Conservation (phyloP, 2,329 filamentous ascomycete genomes). For the Dactylella cylindrospora region DNA sequence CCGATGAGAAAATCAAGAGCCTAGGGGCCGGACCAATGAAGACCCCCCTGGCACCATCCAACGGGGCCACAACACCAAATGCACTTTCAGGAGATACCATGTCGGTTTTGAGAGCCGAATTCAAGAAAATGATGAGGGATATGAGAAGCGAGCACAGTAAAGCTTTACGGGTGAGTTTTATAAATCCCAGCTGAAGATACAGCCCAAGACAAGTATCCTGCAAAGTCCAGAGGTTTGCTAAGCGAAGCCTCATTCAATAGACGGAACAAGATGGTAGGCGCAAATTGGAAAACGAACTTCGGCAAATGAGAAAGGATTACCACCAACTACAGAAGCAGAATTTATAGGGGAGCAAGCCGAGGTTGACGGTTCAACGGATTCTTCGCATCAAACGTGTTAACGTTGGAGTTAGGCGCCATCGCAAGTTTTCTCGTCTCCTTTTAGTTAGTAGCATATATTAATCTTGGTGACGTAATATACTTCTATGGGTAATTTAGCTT, state of each 20-base stretch:
- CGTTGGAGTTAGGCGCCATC: too few species aligned
- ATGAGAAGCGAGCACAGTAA: conserved; percentile 67
- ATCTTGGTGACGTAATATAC: too few species aligned
- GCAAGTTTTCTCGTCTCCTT: too few species aligned
- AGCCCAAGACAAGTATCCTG: not conserved
- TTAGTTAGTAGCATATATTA: too few species aligned
- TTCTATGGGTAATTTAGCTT: too few species aligned
- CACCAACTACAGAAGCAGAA: conserved; percentile 13
- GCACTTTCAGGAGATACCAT: conserved; percentile 58
- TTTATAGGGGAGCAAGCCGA: not conserved
- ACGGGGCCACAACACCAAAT: conserved; percentile 49
- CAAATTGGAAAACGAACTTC: conserved; percentile 65
- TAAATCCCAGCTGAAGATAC: not conserved
- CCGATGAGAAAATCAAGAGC: conserved; percentile 68
- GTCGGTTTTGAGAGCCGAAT: conserved; percentile 70
- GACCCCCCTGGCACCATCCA: conserved; percentile 56
- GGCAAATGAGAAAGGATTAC: conserved; percentile 57
- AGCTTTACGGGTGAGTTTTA: conserved; percentile 62
- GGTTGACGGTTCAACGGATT: not conserved
- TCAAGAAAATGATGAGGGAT: conserved; percentile 79
- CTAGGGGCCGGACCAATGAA: conserved; percentile 58
- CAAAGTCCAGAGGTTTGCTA: not conserved
- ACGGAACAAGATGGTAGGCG: conserved; percentile 71
- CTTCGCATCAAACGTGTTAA: too few species aligned
- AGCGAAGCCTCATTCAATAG: conserved; percentile 52